Evolutionary conservation across 768 basidiomycete genomes (phyloP), one percentile per base, ranked within the genome.

Genomic region (Tricholoma saponaceum): DNA sequence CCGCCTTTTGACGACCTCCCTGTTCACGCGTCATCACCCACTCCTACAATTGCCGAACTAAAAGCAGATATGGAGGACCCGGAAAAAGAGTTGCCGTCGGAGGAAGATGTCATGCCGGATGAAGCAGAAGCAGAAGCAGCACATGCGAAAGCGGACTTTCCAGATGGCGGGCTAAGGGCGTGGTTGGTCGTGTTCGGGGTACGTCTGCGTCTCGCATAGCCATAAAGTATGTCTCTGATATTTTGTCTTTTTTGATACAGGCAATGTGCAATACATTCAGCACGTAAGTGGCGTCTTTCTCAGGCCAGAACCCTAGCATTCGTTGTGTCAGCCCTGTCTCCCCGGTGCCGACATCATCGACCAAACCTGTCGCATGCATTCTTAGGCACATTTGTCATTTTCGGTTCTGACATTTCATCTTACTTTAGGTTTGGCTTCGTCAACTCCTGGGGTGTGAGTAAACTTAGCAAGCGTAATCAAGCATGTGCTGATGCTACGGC

Each of bases 381-480:
- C 18, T 35, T 37, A 20, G n/a, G 20, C 20, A 37, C 20, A 22
- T 25, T 9, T 23, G 20, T 22, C 12, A 52, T 37, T 23, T 37
- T 35, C 37, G 16, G 5, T 30, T 30, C 43, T 54, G 33, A 54
- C 53, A 30, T 43, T 12, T 30, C n/a, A 12, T 41, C 44, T 25
- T 35, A 62, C 50, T 33, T 32, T 58, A 80, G 78, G 33, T 85
- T 89, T 68, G 89, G 89, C 23, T 84, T 84, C 58, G 82, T 88
- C 3, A 90, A 88, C 62, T 80, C 85, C 0, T 89, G 87, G 86
- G 88, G 89, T 51, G 89, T 86, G 64, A 70, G 82, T 76, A 8
- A 52, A 18, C n/a, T 7, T 4, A 7, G 2, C 5, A 20, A 26
- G 26, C 20, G 13, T 54, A 32, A 37, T 39, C 23, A 26, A 18